Conservation (phyloP, 257 asterid species). For the Thymus quinquecostatus region DNA sequence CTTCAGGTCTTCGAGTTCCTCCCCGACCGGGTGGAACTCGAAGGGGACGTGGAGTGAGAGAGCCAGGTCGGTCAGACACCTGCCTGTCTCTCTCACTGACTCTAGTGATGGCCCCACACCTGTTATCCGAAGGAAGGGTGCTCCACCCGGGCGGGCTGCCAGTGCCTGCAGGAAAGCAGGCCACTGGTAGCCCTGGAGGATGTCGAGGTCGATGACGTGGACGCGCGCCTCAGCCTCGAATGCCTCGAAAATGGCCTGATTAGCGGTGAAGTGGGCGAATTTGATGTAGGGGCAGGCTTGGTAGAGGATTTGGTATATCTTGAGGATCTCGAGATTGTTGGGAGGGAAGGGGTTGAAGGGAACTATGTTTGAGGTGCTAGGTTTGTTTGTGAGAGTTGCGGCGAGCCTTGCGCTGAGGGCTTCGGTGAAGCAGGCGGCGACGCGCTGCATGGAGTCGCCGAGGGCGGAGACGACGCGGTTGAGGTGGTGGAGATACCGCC, state of each 20-base stretch:
- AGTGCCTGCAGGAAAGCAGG: slow-evolving; percentile 94
- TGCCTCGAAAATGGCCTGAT: slow-evolving; percentile 87
- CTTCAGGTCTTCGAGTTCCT: slow-evolving; percentile 67
- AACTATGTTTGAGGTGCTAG: slow-evolving; percentile 42
- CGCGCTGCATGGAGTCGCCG: slow-evolving; percentile 92
- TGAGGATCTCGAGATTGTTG: slow-evolving; percentile 72
- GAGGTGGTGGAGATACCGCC: slow-evolving; percentile 73
- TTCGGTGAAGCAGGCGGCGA: slow-evolving; percentile 77
- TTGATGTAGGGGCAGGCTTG: slow-evolving; percentile 91
- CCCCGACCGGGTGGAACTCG: slow-evolving; percentile 79
- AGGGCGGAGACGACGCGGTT: slow-evolving; percentile 65
- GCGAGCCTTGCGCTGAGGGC: slow-evolving; percentile 71
- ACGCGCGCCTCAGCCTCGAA: slow-evolving; percentile 74
- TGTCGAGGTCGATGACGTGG: slow-evolving; percentile 82
- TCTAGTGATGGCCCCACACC: slow-evolving; percentile 79
- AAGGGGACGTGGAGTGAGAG: slow-evolving; percentile 80
- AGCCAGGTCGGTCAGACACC: slow-evolving; percentile 70
- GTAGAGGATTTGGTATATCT: slow-evolving; percentile 80
- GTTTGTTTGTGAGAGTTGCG: slow-evolving; percentile 65
- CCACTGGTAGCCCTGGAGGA: slow-evolving; percentile 92
- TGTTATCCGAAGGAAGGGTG: slow-evolving; percentile 77
- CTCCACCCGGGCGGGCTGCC: slow-evolving; percentile 82
- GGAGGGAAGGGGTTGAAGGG: slow-evolving; percentile 76
- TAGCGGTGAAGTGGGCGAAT: slow-evolving; percentile 87
- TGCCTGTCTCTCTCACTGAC: slow-evolving; percentile 64